These are phyloP conservation scores for Porphyra umbilicalis DNA, from an alignment of 31 red algal genomes.

Conservation along the genomic window DNA sequence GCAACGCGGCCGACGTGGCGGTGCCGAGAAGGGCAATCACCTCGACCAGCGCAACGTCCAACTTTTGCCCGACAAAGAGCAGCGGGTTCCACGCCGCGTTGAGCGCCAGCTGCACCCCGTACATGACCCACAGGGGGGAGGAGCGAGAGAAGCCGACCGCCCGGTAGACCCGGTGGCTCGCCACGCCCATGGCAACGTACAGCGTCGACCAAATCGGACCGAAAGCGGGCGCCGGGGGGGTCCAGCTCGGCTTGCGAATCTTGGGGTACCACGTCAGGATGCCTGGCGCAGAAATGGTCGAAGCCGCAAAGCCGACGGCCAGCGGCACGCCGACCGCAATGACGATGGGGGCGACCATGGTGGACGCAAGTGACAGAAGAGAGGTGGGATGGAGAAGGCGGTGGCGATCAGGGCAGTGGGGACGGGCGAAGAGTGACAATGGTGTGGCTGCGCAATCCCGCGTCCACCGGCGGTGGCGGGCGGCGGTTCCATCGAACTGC, in stretches of 20 bases:
- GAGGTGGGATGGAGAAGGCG: neutral
- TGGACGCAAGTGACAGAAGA: neutral
- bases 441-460: no score
- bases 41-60: neutral
- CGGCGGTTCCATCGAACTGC: no score
- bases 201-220: neutral
- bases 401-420: neutral
- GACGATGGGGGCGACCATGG: neutral
- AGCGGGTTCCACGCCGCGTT: slow-evolving; percentile 8
- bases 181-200: neutral
- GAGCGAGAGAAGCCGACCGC: neutral
- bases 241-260: neutral
- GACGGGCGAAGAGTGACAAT: no score
- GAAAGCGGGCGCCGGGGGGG: neutral
- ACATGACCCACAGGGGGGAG: neutral
- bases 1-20: neutral
- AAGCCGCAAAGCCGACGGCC: neutral
- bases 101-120: neutral
- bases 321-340: neutral
- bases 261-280: slow-evolving; percentile 1
- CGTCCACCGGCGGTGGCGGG: no score
- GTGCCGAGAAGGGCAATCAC: neutral
- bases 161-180: neutral
- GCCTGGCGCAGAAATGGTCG: neutral
- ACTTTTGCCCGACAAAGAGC: neutral